Percentiles rank a stretch among this genome's conserved stretches.
Evolutionary conservation across 1,284 basidiomycete genomes (phyloP).

Genomic region (Fomitopsis pinicola): DNA sequence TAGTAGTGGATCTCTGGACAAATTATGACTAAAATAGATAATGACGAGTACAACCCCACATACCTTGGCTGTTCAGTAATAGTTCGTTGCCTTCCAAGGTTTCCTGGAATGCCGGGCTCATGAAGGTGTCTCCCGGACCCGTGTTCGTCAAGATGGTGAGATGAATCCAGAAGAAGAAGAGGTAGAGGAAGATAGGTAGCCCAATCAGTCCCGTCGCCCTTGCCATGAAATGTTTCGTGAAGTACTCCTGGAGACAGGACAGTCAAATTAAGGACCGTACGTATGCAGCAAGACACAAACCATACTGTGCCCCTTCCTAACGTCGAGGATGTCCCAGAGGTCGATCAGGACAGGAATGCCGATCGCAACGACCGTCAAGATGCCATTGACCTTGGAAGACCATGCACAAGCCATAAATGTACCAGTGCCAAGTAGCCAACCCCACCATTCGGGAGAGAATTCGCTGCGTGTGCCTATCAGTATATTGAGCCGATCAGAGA

Average conservation of each 20-base stretch:
- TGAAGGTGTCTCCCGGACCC: slow-evolving; percentile 93
- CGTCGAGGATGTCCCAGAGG: slow-evolving; percentile 92
- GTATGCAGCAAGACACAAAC: slow-evolving; percentile 34
- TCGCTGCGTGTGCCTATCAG: slow-evolving; percentile 47
- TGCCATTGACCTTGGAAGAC: slow-evolving; percentile 97
- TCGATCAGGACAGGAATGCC: slow-evolving; percentile 92
- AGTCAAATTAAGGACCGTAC: not conserved
- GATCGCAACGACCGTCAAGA: slow-evolving; percentile 88
- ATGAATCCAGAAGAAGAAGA: slow-evolving; percentile 96
- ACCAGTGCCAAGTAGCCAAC: slow-evolving; percentile 90
- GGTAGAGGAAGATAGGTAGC: slow-evolving; percentile 86
- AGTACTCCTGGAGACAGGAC: slow-evolving; percentile 63
- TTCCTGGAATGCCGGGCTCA: slow-evolving; percentile 98
- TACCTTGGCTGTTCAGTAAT: slow-evolving; percentile 86
- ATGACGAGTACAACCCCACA: slow-evolving; percentile 9
- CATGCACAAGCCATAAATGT: slow-evolving; percentile 93
- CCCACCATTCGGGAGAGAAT: slow-evolving; percentile 90
- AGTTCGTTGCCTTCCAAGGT: slow-evolving; percentile 91
- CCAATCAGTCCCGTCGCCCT: slow-evolving; percentile 86
- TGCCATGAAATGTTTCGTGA: slow-evolving; percentile 87
- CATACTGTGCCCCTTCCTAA: slow-evolving; percentile 80
- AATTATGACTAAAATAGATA: not conserved
- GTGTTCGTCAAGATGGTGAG: slow-evolving; percentile 89
- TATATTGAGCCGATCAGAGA: not conserved
- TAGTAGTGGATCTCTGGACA: slow-evolving; percentile 86